Percentiles rank a stretch among this genome's conserved stretches.
Conservation (phyloP, 257 asterid species). For the Asclepias syriaca region DNA sequence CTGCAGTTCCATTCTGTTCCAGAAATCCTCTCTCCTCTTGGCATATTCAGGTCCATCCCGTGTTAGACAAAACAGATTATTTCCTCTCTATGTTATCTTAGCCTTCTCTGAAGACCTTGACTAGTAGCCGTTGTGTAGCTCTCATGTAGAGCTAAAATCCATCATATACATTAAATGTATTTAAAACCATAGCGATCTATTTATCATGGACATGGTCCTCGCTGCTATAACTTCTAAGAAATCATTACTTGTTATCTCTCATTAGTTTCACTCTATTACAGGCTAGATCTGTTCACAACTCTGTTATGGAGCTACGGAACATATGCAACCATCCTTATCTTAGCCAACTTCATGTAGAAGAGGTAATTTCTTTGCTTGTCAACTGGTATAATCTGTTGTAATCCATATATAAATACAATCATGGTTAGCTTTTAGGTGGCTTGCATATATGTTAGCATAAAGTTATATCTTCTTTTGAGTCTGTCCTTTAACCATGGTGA, state of each 20-base stretch:
- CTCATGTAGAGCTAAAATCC: not conserved
- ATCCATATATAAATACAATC: not conserved
- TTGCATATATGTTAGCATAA: not conserved
- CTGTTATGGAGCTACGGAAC: slow-evolving; percentile 98
- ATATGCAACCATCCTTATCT: slow-evolving; percentile 99
- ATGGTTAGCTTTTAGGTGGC: not conserved
- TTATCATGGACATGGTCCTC: too few species aligned
- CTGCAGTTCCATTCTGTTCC: not conserved
- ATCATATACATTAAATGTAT: not conserved
- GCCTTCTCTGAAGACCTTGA: not conserved
- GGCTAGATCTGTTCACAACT: slow-evolving; percentile 96
- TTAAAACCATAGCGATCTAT: not conserved
- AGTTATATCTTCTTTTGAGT: not conserved
- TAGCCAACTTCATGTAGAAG: slow-evolving; percentile 97
- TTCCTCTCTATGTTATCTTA: not conserved
- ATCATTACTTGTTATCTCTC: slow-evolving; percentile 8
- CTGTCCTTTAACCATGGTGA: not conserved
- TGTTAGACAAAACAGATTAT: not conserved
- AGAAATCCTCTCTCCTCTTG: not conserved
- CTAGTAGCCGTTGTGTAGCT: not conserved
- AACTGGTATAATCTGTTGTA: not conserved
- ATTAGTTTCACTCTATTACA: slow-evolving; percentile 26
- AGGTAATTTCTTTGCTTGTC: slow-evolving; percentile 48
- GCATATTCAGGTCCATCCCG: not conserved
- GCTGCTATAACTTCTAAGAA: not conserved